Base-by-base conservation (phyloP, 2,329 filamentous ascomycete genomes). In the Venturia pyrina region DNA sequence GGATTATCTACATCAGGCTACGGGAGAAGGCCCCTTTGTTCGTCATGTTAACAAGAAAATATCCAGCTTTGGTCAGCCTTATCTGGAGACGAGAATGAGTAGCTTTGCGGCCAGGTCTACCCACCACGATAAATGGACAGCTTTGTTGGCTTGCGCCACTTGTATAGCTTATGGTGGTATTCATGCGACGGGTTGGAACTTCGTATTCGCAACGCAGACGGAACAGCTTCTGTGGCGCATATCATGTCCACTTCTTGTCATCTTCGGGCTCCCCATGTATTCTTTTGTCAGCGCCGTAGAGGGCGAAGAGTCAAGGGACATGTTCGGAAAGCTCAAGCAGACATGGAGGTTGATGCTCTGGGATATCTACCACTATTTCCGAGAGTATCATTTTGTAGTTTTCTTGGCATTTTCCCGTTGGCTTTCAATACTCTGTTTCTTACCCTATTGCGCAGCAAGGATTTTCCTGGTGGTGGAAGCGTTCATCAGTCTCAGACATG, bases 191-290 rank as follows among this genome's bases (percentile, higher is more conserved):
- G 72, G 69, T 5, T 74, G 72, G 73, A 68, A 68, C 11, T 68
- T 66, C 24, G 24, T 66, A 10, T 75, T 74, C 57, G 68, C 70
- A 11, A 70, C 69, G 8, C 8, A 17, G 0, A 56, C 66, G 3
- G 73, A 74, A 63, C 65, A 62, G n/a, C 67, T 62, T 53, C 24
- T 71, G 2, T 75, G 73, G 73, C 67, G 71, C 0, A 63, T 65
- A 17, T 24, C 59, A 24, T 57, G 50, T 57, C 50, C 24, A 7
- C 28, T 57, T 57, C 50, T 57, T 24, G 13, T 57, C 50, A 57
- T 57, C 15, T 24, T 34, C 19, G 50, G 50, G 10, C 15, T 57
- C 6, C 50, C 50, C 17, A 57, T 57, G 24, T 34, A 57, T 34
- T 19, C 13, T 37, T 57, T 57, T 13, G 28, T 34, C 13, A 57